These are phyloP conservation scores for Penicillium freii DNA, from an alignment of 2,329 filamentous ascomycete genomes.

Conservation along the genomic window DNA sequence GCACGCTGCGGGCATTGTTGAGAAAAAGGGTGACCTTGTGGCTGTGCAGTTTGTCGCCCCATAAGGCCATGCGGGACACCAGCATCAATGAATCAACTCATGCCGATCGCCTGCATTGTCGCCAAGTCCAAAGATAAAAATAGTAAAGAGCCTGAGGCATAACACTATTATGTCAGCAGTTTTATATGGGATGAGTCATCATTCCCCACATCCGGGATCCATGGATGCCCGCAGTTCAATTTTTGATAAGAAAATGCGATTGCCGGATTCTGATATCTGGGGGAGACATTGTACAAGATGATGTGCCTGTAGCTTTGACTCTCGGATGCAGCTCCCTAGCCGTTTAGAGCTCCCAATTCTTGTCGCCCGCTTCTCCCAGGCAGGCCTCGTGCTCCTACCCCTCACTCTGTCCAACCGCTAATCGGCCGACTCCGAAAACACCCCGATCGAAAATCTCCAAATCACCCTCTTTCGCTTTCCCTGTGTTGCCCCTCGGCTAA, in stretches of 20 bases:
- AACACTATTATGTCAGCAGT: background rate
- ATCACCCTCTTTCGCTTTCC: slow-evolving; percentile 6
- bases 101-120: slow-evolving; percentile 7
- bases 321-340: background rate
- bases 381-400: slow-evolving; percentile 21
- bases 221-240: slow-evolving; percentile 2
- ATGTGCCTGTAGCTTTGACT: background rate
- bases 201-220: slow-evolving; percentile 4
- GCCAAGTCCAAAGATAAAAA: slow-evolving; percentile 10
- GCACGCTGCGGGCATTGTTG: slow-evolving; percentile 4
- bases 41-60: slow-evolving; percentile 16
- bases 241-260: slow-evolving; percentile 10
- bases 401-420: slow-evolving; percentile 21
- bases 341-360: background rate
- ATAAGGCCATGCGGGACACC: slow-evolving; percentile 10
- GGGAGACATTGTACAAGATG: slow-evolving; percentile 1
- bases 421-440: slow-evolving; percentile 27
- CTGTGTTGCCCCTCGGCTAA: slow-evolving; percentile 2
- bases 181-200: slow-evolving; percentile 1
- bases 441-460: slow-evolving; percentile 12
- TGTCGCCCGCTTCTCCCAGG: slow-evolving; percentile 5
- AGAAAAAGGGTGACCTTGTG: slow-evolving; percentile 12
- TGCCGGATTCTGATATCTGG: slow-evolving; percentile 1
- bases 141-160: slow-evolving; percentile 4
- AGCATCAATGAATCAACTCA: slow-evolving; percentile 2